Evolutionary conservation across 768 basidiomycete species (phyloP).

Genomic region (Serpula lacrymans): DNA sequence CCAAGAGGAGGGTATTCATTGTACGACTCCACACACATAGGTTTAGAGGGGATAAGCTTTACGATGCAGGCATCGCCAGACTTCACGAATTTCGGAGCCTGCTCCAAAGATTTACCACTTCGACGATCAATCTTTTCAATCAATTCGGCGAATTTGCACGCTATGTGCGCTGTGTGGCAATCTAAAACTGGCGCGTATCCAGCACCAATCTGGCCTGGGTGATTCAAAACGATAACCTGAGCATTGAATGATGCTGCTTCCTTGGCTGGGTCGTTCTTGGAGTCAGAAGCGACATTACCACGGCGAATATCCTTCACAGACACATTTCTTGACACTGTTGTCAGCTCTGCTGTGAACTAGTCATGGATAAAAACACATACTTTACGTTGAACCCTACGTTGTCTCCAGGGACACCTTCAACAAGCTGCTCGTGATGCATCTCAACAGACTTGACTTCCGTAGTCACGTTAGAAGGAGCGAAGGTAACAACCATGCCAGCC

Average conservation of each 20-base stretch:
- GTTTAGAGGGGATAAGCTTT: conserved; percentile 95
- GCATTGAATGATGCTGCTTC: conserved; percentile 99
- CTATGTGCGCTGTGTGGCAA: conserved; percentile 99
- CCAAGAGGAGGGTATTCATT: conserved; percentile 98
- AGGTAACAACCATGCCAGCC: conserved; percentile 98
- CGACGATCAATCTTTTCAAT: conserved; percentile 99
- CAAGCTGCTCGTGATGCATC: conserved; percentile 99
- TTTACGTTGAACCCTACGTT: conserved; percentile 99
- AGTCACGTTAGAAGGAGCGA: conserved; percentile 96
- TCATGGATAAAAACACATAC: conserved; percentile 36
- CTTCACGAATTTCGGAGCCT: conserved; percentile 95
- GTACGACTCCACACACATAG: conserved; percentile 93
- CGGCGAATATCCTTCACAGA: conserved; percentile 99
- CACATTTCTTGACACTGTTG: conserved; percentile 70
- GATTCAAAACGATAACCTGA: conserved; percentile 99
- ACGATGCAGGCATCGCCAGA: conserved; percentile 99
- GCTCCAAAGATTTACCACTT: conserved; percentile 90
- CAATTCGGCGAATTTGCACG: conserved; percentile 98
- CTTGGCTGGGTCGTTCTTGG: conserved; percentile 99
- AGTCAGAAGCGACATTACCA: conserved; percentile 99
- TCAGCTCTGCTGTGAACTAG: conserved; percentile 4
- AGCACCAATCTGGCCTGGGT: conserved; percentile 99
- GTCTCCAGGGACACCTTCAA: conserved; percentile 93
- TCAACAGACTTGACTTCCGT: conserved; percentile 99
- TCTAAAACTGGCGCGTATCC: conserved; percentile 99